A percentile compares a stretch with the other conserved stretches of the same genome.
Conservation (phyloP, 140 eudicot genomes). For the Ambrosia hybrid region DNA sequence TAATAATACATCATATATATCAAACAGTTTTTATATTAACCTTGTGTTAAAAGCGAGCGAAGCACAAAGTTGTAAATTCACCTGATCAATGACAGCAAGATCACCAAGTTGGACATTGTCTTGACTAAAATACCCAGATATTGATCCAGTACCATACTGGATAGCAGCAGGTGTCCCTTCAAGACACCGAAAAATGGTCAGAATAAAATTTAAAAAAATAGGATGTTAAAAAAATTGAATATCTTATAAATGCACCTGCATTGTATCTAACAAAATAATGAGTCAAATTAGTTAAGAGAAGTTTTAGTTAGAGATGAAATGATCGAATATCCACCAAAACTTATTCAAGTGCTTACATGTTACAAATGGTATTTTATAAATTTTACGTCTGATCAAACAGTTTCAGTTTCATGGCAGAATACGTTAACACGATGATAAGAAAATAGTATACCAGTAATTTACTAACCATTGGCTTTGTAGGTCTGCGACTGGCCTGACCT, state of each 20-base stretch:
- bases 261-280: background rate
- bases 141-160: slow-evolving; percentile 65
- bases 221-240: background rate
- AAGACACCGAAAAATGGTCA: background rate
- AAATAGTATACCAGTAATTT: background rate
- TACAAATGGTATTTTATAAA: too few species aligned
- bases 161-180: slow-evolving; percentile 62
- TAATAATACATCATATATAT: slow-evolving; percentile 18
- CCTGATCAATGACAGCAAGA: slow-evolving; percentile 73
- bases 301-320: background rate
- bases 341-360: background rate
- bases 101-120: slow-evolving; percentile 81
- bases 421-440: background rate
- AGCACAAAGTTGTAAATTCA: slow-evolving; percentile 18
- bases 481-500: slow-evolving; percentile 66
- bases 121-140: slow-evolving; percentile 79
- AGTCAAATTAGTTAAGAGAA: background rate
- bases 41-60: background rate
- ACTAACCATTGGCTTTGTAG: slow-evolving; percentile 65
- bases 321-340: background rate
- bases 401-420: background rate
- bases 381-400: too few species aligned
- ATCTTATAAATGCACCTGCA: background rate
- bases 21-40: background rate
- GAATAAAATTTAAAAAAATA: too few species aligned